Evolutionary conservation across 2,329 filamentous ascomycete genomes (phyloP).

Genomic region (Juglanconis juglandina): DNA sequence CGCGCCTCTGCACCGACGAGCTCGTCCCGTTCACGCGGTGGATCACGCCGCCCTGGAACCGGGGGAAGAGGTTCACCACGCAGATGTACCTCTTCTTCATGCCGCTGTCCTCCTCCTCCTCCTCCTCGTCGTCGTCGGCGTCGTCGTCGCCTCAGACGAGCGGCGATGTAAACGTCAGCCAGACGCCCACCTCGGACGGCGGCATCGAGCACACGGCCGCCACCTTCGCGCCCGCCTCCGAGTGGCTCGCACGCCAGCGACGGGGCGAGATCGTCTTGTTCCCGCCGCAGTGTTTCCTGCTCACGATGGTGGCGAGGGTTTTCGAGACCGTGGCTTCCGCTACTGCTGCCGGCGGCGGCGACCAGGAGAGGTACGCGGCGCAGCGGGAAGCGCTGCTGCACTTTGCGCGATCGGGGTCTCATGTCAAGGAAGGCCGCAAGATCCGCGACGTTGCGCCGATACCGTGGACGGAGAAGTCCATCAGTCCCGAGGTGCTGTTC

Average conservation of each 20-base stretch:
- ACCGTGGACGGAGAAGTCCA: conserved; percentile 60
- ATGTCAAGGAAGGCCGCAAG: conserved; percentile 34
- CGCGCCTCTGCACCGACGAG: conserved; percentile 40
- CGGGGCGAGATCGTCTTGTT: conserved; percentile 75
- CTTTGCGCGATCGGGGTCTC: conserved; percentile 40
- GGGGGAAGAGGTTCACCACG: conserved; percentile 79
- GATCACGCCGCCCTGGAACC: conserved; percentile 70
- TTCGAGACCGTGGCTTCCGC: conserved; percentile 35
- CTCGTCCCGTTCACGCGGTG: conserved; percentile 85
- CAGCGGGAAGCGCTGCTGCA: conserved; percentile 52
- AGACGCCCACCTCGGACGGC: conserved; percentile 68
- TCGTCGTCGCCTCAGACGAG: not conserved
- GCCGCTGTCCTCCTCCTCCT: conserved; percentile 45
- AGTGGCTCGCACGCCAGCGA: conserved; percentile 66
- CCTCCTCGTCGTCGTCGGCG: not conserved
- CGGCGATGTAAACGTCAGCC: conserved; percentile 53
- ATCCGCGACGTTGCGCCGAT: conserved; percentile 36
- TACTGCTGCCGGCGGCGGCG: conserved; percentile 53
- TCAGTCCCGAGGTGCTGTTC: conserved; percentile 51
- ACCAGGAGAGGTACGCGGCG: conserved; percentile 35
- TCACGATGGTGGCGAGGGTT: conserved; percentile 55
- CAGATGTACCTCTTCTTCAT: conserved; percentile 97
- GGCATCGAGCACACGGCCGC: conserved; percentile 62
- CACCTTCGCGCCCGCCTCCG: conserved; percentile 65
- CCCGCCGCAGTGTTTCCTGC: conserved; percentile 80